Percentiles rank a stretch among this genome's conserved stretches.
Evolutionary conservation across 2,329 filamentous ascomycete species (phyloP).

Genomic region (Fonsecaea erecta): DNA sequence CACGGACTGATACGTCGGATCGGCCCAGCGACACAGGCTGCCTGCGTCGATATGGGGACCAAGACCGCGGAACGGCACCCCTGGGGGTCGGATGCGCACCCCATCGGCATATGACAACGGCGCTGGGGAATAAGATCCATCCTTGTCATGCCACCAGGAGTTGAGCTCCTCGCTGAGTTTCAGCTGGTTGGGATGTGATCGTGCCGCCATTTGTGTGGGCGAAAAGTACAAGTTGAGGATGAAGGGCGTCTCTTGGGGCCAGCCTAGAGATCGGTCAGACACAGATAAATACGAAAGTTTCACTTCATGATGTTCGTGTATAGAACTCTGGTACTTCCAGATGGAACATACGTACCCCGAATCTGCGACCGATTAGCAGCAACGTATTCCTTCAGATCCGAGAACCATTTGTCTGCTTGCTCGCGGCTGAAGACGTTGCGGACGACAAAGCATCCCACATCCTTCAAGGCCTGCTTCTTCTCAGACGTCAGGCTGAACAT

Average conservation of each 20-base stretch:
- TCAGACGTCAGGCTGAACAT: constrained; percentile 44
- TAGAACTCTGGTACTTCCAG: neutral
- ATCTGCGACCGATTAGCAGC: constrained; percentile 37
- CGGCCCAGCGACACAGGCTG: constrained; percentile 51
- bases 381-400: constrained; percentile 43
- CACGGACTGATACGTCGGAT: constrained; percentile 45
- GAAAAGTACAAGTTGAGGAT: constrained; percentile 49
- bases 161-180: constrained; percentile 46
- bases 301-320: neutral
- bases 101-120: constrained; percentile 50
- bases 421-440: constrained; percentile 27
- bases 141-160: constrained; percentile 46
- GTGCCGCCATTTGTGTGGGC: constrained; percentile 46
- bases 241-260: constrained; percentile 46
- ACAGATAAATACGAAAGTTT: neutral
- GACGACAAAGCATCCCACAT: constrained; percentile 35
- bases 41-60: constrained; percentile 54
- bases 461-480: constrained; percentile 39
- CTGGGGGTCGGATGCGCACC: constrained; percentile 47
- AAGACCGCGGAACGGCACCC: constrained; percentile 47
- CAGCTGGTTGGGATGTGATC: constrained; percentile 48
- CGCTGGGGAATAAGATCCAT: constrained; percentile 40
- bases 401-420: constrained; percentile 29
- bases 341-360: constrained; percentile 29
- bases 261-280: constrained; percentile 34